phyloP scores from a whole-genome alignment of 331 rosid species.

The Malus hybrid region DNA sequence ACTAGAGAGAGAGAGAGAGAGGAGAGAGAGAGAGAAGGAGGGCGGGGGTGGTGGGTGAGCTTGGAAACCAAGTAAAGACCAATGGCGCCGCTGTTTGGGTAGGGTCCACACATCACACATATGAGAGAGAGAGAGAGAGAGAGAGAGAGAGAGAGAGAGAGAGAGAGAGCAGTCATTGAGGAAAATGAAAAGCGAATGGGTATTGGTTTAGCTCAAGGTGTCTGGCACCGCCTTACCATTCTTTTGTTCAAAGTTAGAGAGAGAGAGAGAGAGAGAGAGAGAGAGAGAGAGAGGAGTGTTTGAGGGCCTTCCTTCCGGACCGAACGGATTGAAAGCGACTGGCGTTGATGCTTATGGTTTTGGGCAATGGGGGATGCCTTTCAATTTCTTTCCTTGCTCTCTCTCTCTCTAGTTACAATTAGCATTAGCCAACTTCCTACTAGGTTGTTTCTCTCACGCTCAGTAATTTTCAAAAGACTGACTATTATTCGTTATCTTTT shows the following conservation, averaged over 20 bases:
- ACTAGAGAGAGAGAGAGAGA: neutral
- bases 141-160: neutral
- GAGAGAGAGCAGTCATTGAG: neutral
- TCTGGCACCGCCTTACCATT: neutral
- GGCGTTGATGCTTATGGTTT: slow-evolving; percentile 27
- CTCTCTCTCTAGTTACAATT: neutral
- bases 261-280: neutral
- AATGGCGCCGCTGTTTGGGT: slow-evolving; percentile 75
- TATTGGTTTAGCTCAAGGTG: slow-evolving; percentile 32
- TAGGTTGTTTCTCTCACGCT: too few species aligned
- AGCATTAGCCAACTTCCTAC: neutral
- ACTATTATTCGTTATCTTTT: too few species aligned
- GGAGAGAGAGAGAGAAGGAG: neutral
- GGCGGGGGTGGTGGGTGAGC: slow-evolving; percentile 52
- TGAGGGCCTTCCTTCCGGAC: slow-evolving; percentile 8
- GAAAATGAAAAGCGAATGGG: neutral
- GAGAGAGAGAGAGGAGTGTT: neutral
- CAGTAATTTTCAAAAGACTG: too few species aligned
- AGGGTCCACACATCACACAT: slow-evolving; percentile 40
- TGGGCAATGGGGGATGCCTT: slow-evolving; percentile 47
- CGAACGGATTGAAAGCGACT: slow-evolving; percentile 38
- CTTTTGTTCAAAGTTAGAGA: slow-evolving; percentile 5
- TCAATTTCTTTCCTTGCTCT: neutral
- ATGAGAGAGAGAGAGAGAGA: neutral
- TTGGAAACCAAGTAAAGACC: slow-evolving; percentile 77